Conservation (phyloP, 495 filamentous ascomycete genomes). For the Penicillium pancosmium region DNA sequence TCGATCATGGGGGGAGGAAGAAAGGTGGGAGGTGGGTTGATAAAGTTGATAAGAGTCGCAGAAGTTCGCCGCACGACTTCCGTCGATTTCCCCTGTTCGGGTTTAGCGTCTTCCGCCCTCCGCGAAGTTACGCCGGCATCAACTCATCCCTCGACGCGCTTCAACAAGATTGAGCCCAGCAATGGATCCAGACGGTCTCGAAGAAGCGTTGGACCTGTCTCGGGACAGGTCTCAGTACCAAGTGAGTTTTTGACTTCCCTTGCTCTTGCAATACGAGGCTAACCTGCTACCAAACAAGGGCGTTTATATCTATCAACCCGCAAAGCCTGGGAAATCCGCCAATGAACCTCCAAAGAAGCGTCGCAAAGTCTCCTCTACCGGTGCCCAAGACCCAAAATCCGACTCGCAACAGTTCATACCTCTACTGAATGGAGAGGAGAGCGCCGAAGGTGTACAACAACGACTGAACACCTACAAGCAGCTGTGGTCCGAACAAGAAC, state of each 20-base stretch:
- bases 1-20: slow-evolving; percentile 19
- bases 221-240: slow-evolving; percentile 49
- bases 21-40: not conserved
- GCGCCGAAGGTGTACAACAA: slow-evolving; percentile 46
- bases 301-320: slow-evolving; percentile 70
- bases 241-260: slow-evolving; percentile 33
- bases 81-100: slow-evolving; percentile 32
- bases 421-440: slow-evolving; percentile 66
- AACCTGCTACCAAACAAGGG: slow-evolving; percentile 46
- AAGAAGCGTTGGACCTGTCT: slow-evolving; percentile 31
- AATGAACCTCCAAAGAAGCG: slow-evolving; percentile 64
- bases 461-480: slow-evolving; percentile 65
- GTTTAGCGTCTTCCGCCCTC: slow-evolving; percentile 37
- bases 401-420: slow-evolving; percentile 52
- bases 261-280: slow-evolving; percentile 7
- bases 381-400: slow-evolving; percentile 21
- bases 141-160: slow-evolving; percentile 26
- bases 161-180: slow-evolving; percentile 18
- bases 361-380: slow-evolving; percentile 51
- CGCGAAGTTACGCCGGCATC: slow-evolving; percentile 16
- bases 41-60: slow-evolving; percentile 1
- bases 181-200: slow-evolving; percentile 34
- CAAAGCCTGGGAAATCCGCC: slow-evolving; percentile 35
- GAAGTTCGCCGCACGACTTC: slow-evolving; percentile 24
- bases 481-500: slow-evolving; percentile 69